Evolutionary conservation across 2,329 filamentous ascomycete species (phyloP).

Genomic region (Neonectria faginata): DNA sequence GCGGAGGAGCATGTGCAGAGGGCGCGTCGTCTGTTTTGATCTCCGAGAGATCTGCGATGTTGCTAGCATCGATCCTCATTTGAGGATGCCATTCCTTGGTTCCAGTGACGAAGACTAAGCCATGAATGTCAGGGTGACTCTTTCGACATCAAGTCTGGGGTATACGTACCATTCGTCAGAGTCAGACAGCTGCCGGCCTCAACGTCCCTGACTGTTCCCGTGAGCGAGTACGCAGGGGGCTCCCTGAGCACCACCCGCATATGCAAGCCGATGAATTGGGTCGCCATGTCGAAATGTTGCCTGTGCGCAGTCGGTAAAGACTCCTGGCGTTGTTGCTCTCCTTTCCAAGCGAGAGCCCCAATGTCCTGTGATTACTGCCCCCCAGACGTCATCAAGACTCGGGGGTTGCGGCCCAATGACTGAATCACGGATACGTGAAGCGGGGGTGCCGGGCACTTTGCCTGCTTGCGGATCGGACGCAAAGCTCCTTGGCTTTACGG

Average conservation of each 20-base stretch:
- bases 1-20: constrained; percentile 45
- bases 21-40: constrained; percentile 48
- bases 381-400: constrained; percentile 41
- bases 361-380: constrained; percentile 30
- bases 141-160: neutral
- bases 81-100: constrained; percentile 56
- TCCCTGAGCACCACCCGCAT: constrained; percentile 79
- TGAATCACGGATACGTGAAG: constrained; percentile 20
- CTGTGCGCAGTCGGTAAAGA: neutral
- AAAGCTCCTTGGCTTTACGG: constrained; percentile 3
- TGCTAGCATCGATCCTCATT: constrained; percentile 60
- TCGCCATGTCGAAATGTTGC: constrained; percentile 56
- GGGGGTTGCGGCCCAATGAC: constrained; percentile 18
- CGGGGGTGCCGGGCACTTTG: constrained; percentile 1
- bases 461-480: neutral
- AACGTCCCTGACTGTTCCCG: constrained; percentile 78
- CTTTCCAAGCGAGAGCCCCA: constrained; percentile 27
- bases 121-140: constrained; percentile 18
- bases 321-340: constrained; percentile 14
- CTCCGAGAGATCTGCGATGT: constrained; percentile 60
- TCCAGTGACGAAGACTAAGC: constrained; percentile 55
- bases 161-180: constrained; percentile 74
- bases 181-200: constrained; percentile 74
- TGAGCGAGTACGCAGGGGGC: constrained; percentile 72
- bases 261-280: constrained; percentile 79